Conservation (phyloP, 345 rosid species). For the thale cress (Arabidopsis thaliana) region TAIR10.1 NC_003076.8:5420001-5420500, state of each 20-base stretch:
- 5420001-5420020: conserved; percentile 42
- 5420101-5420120: conserved; percentile 52
- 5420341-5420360: conserved; percentile 47
- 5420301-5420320: conserved; percentile 37
- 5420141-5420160: conserved; percentile 52
- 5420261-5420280: conserved; percentile 28
- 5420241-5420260: conserved; percentile 34
- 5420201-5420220: background rate
- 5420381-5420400: conserved; percentile 29
- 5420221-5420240: background rate
- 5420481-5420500: conserved; percentile 46
- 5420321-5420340: conserved; percentile 29
- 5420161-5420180: conserved; percentile 55
- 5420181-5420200: conserved; percentile 57
- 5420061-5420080: conserved; percentile 21
- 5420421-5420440: conserved; percentile 47
- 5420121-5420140: conserved; percentile 50
- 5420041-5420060: background rate
- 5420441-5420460: conserved; percentile 33
- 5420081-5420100: conserved; percentile 47
- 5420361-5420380: conserved; percentile 27
- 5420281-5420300: conserved; percentile 28
- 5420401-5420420: conserved; percentile 42
- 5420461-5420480: conserved; percentile 49
- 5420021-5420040: conserved; percentile 41